A percentile compares a stretch with the other conserved stretches of the same genome.
Conservation (phyloP, 2,329 filamentous ascomycete genomes). For the Penicillium rolfsii region DNA sequence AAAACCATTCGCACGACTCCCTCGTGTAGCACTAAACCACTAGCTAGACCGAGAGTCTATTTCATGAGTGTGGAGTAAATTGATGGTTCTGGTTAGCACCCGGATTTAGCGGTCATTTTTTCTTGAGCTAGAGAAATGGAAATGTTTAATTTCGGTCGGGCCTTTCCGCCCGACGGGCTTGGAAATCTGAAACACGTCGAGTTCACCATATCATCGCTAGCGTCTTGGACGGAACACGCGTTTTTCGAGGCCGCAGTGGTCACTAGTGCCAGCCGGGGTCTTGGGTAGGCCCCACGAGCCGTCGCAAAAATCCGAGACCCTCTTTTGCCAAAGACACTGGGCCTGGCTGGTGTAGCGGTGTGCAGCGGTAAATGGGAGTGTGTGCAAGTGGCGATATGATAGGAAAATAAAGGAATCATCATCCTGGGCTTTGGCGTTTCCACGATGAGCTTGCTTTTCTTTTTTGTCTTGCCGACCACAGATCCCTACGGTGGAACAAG, state of each 20-base stretch:
- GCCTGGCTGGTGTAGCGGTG: constrained; percentile 16
- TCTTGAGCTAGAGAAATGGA: no score
- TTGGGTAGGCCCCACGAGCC: constrained; percentile 21
- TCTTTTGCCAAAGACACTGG: not conserved
- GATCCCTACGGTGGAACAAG: not conserved
- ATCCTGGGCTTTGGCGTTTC: not conserved
- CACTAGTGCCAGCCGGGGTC: constrained; percentile 25
- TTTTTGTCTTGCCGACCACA: not conserved
- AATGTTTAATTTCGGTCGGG: constrained; percentile 12
- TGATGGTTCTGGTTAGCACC: constrained; percentile 1
- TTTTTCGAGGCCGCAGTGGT: constrained; percentile 25
- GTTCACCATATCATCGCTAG: constrained; percentile 14
- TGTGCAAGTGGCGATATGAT: not conserved
- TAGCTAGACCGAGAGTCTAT: constrained; percentile 5
- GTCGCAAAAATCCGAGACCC: constrained; percentile 18
- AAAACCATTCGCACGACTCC: not conserved
- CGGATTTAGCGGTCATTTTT: not conserved
- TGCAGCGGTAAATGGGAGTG: not conserved
- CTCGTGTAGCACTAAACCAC: not conserved
- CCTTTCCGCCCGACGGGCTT: constrained; percentile 19
- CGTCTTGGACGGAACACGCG: constrained; percentile 28
- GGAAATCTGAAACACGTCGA: constrained; percentile 11
- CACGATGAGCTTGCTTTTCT: constrained; percentile 1
- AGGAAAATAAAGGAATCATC: not conserved
- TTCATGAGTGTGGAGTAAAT: constrained; percentile 1